Base-by-base conservation (phyloP, 129 eudicot species). In the Flaveria ramosissima region DNA sequence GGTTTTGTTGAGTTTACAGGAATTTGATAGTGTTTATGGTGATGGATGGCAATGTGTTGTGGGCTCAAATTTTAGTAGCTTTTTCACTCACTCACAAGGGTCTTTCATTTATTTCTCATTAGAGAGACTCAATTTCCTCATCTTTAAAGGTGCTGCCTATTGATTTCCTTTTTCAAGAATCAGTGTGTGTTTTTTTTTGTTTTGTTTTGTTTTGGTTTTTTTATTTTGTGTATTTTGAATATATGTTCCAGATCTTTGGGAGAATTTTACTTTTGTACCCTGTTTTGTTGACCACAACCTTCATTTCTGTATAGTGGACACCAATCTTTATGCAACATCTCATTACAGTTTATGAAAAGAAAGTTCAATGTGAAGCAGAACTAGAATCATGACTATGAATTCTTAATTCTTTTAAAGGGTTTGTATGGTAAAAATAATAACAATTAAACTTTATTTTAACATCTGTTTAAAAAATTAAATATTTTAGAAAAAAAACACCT, bases 11-110 rank as follows among this genome's bases (percentile, higher is more conserved):
- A 30, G 24, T 64, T 57, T 52, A n/a, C 84, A 87, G 88, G 88
- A 87, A 27, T 87, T 87, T 82, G 91, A 87, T 71, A 47, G 75
- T 77, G 65, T 62, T 71, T 87, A 87, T 84, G 91, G 88, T 50
- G 9, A 77, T 63, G 88, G 88, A 79, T 87, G 91, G 88, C 86
- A 87, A 53, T 87, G 91, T 68, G 91, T 87, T 42, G 91, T 87
- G 76, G 91, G 91, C 16, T 78, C 88, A 75, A 82, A 82, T 72
- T 87, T 87, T 46, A 81, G 91, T 43, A 60, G 91, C 52, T 87
- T 87, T 82, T 84, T 87, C 78, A 84, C 86, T 52, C 91, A 87
- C 26, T 75, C 84, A 36, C 71, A 79, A 82, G 91, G 91, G 19
- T 75, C 91, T 66, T 87, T 84, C 78, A 78, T 87, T 71, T 87